Base-by-base conservation (phyloP, 176 grass and related monocot species). In the Zea luxurians region DNA sequence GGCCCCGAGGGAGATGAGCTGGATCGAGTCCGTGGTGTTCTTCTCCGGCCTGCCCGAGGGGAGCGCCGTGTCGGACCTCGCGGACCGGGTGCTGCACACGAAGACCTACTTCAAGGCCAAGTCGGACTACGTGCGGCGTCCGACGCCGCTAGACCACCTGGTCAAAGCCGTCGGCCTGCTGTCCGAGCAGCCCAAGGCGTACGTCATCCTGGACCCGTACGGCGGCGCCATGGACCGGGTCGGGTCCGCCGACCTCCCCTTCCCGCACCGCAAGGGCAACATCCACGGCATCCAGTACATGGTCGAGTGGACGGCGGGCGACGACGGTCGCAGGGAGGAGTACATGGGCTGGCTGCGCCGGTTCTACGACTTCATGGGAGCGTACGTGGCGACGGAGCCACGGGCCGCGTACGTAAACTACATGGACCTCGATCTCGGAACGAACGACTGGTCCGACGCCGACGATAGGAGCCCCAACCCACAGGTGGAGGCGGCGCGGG, bases 101-200 rank as follows among this genome's bases (percentile, higher is more conserved):
- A 97, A 91, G 87, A 86, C n/a, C 17, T 91, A 84, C 86, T 93
- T 90, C 84, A 97, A 97, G 67, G 91, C 90, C 0, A 97, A 97
- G 27, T 93, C 89, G 4, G 94, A 97, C 36, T 97, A 86, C 63
- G 76, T 82, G 44, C 91, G 64, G 4, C 48, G 50, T 3, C 91
- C 86, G 15, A 89, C 76, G 61, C 0, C 68, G 16, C 0, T 73
- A 6, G 18, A 48, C 1, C 68, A 85, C 0, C 72, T 97, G 7
- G 49, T 21, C 1, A 10, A 2, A 37, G 79, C 79, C 61, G 37
- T 93, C 0, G 8, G 17, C 7, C 10, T 65, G 53, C 36, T 97
- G 8, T 74, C 87, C 1, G 1, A 37, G 81, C 47, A 93, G 82
- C 84, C 86, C n/a, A 91, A 86, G 54, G 89, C 94, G 0, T 93